A percentile compares a stretch with the other conserved stretches of the same genome.
phyloP scores from a whole-genome alignment of 371 early-diverging fungal species.

The Capillidium heterosporum region DNA sequence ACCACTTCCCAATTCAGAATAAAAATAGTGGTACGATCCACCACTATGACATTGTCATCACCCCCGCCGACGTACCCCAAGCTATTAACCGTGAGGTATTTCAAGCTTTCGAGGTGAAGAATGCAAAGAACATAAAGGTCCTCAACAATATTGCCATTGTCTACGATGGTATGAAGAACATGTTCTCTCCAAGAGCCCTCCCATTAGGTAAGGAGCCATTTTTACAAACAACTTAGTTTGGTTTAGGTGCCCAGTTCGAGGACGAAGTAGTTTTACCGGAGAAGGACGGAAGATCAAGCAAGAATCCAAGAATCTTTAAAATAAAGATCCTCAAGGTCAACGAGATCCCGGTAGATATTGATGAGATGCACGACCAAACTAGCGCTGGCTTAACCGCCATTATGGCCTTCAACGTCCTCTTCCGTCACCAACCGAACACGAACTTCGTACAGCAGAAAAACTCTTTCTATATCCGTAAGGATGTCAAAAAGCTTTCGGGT shows the following conservation, averaged over 20 bases:
- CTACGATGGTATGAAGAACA: conserved; percentile 41
- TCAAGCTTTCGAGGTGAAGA: conserved; percentile 17
- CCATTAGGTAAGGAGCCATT: conserved; percentile 12
- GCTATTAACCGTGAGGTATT: conserved; percentile 23
- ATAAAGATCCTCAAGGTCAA: conserved; percentile 1
- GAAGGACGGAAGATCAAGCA: neutral
- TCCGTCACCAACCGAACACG: conserved; percentile 41
- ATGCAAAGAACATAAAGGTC: conserved; percentile 10
- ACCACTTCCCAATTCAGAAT: conserved; percentile 1
- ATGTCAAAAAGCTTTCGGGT: conserved; percentile 22
- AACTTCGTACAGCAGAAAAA: conserved; percentile 40
- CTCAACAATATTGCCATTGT: conserved; percentile 19
- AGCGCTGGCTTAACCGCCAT: conserved; percentile 27
- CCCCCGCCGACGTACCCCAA: conserved; percentile 19
- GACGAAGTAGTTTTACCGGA: neutral
- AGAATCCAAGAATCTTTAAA: neutral
- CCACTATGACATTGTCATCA: conserved; percentile 19
- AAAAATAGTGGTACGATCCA: conserved; percentile 7
- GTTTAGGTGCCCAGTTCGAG: neutral
- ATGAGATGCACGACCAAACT: conserved; percentile 14
- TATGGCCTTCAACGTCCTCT: conserved; percentile 42
- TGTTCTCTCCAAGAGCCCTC: conserved; percentile 26
- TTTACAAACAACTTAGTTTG: too few species aligned
- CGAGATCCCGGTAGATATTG: neutral
- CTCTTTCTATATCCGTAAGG: conserved; percentile 49